Conservation (phyloP, 169 alveolate genomes). For the Prorocentrum cordatum region DNA sequence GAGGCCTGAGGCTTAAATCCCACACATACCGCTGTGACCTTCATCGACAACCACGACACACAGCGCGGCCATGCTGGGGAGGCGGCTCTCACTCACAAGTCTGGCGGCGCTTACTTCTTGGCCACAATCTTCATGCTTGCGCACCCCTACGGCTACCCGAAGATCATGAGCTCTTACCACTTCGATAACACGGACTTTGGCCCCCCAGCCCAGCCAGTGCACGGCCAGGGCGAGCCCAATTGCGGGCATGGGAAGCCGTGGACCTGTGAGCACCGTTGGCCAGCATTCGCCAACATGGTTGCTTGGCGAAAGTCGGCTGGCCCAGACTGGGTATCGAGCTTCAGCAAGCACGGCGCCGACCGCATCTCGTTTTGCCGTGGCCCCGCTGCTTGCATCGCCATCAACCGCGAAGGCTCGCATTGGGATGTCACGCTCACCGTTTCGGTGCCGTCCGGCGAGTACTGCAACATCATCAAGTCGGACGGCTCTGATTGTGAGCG, state of each 20-base stretch:
- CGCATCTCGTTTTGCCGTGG: conserved; percentile 24
- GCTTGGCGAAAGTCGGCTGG: conserved; percentile 2
- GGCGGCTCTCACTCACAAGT: conserved; percentile 47
- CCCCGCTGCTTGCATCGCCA: too few species aligned
- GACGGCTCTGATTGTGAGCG: too few species aligned
- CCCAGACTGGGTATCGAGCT: background rate
- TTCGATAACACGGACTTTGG: conserved; percentile 19
- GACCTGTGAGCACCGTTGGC: conserved; percentile 42
- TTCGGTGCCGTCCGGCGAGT: too few species aligned
- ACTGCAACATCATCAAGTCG: too few species aligned
- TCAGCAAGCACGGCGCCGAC: background rate
- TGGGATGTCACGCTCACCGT: too few species aligned
- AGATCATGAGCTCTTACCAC: conserved; percentile 37
- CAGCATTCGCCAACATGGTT: conserved; percentile 41
- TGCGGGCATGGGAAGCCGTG: background rate
- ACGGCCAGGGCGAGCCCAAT: too few species aligned
- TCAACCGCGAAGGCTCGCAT: too few species aligned
- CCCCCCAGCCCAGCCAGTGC: conserved; percentile 31
- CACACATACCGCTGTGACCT: background rate
- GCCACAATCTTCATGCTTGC: conserved; percentile 58
- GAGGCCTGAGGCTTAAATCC: too few species aligned
- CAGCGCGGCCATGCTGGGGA: conserved; percentile 4
- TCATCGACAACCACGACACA: conserved; percentile 49
- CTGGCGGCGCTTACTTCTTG: background rate
- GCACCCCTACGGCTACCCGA: conserved; percentile 54